These are phyloP conservation scores for Linaria vulgaris DNA, from an alignment of 257 asterid species.

Conservation along the genomic window DNA sequence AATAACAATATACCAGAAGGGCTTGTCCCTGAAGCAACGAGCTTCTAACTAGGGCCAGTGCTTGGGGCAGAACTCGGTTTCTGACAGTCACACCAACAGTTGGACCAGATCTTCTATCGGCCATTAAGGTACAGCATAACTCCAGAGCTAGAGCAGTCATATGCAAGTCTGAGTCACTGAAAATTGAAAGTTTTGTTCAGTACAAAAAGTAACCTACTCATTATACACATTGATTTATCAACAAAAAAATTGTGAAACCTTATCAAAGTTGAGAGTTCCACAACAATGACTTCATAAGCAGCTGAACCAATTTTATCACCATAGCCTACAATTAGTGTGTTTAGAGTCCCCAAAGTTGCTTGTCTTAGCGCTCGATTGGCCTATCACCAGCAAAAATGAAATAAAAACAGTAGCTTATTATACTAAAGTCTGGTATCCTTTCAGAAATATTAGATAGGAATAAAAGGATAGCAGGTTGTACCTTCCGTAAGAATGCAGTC, in stretches of 20 bases:
- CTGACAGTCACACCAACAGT: slow-evolving; percentile 90
- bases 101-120: slow-evolving; percentile 89
- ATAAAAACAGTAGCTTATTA: slow-evolving; percentile 11
- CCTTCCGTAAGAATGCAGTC: slow-evolving; percentile 96
- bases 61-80: slow-evolving; percentile 94
- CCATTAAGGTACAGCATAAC: slow-evolving; percentile 90
- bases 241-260: slow-evolving; percentile 49
- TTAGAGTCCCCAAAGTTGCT: slow-evolving; percentile 92
- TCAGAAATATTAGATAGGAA: slow-evolving; percentile 14
- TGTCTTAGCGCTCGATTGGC: slow-evolving; percentile 96
- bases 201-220: neutral
- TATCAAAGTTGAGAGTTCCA: slow-evolving; percentile 90
- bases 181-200: slow-evolving; percentile 25
- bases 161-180: slow-evolving; percentile 94
- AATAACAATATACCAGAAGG: slow-evolving; percentile 65
- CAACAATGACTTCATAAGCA: slow-evolving; percentile 90
- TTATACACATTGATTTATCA: slow-evolving; percentile 12
- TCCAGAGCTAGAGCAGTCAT: slow-evolving; percentile 98
- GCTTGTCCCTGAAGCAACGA: slow-evolving; percentile 98
- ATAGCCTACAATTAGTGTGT: slow-evolving; percentile 85
- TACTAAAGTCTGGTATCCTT: slow-evolving; percentile 15
- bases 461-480: slow-evolving; percentile 23
- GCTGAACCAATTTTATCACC: slow-evolving; percentile 90
- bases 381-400: slow-evolving; percentile 42
- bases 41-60: slow-evolving; percentile 78